Base-by-base conservation (phyloP, 257 asterid genomes). In the Jasminum sambac region DNA sequence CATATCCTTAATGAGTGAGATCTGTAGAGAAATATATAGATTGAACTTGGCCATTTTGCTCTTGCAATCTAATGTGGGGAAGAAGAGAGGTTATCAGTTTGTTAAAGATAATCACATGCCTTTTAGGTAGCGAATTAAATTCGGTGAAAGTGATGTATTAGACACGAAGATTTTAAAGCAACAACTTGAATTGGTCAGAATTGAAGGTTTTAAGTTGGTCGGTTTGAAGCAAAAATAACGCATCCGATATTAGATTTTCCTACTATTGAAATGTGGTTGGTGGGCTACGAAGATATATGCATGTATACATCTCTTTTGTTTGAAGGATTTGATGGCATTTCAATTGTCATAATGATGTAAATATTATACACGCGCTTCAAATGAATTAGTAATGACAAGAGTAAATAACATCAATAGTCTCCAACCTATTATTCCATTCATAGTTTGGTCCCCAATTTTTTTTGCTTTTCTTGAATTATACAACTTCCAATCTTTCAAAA, bases 91-190 rank as follows among this genome's bases (percentile, higher is more conserved):
- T 41, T 41, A 44, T 52, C 10, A 52, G 72, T 78, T 70, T 83
- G 82, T 80, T 80, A 78, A 68, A 78, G 26, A 78, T 8, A 19
- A 19, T 83, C 82, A 60, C 74, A 1, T 8, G 30, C 61, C 70
- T 71, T 80, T 67, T 80, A 77, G 80, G 72, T 71, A 25, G n/a
- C n/a, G n/a, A 24, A 67, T 21, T 61, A 72, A 78, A 74, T 70
- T 37, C 52, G 61, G 69, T 63, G 82, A 84, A 70, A 73, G 76
- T 52, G 88, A 84, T 67, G 40, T 55, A 59, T 74, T 73, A 80
- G 77, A 81, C 78, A 72, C 39, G 63, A 52, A 50, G 58, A 6
- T 8, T 19, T 52, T 12, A 12, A 21, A 36, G 38, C 50, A 14
- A 1, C 6, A 50, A 76, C 1, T 42, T 43, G 66, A 58, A 67